Percentiles rank a stretch among this genome's conserved stretches.
These are phyloP conservation scores for Tetracladium maxilliforme DNA, from an alignment of 2,329 filamentous ascomycete species.

Conservation along the genomic window DNA sequence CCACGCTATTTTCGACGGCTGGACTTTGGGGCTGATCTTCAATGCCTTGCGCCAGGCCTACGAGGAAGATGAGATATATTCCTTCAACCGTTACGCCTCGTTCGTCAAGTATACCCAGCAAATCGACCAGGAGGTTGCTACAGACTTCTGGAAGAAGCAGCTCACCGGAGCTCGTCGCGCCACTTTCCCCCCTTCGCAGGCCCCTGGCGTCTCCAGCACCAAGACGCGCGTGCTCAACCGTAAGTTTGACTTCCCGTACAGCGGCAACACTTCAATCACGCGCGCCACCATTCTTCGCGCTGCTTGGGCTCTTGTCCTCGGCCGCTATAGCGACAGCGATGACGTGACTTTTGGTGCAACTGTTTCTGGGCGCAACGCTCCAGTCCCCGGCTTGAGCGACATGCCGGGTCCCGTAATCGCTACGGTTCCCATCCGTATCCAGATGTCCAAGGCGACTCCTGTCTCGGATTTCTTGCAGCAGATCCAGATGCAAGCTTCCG, in stretches of 20 bases:
- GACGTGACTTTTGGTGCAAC: conserved; percentile 24
- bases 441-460: too few relatives aligned
- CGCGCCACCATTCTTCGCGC: conserved; percentile 19
- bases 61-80: too few relatives aligned
- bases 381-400: conserved; percentile 19
- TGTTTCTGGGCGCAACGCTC: conserved; percentile 20
- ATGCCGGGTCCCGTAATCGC: conserved; percentile 26
- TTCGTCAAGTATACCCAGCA: background rate
- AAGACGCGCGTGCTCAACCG: too few relatives aligned
- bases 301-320: conserved; percentile 21
- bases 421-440: conserved; percentile 21
- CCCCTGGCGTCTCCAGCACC: background rate
- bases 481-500: background rate
- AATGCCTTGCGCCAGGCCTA: too few relatives aligned
- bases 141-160: conserved; percentile 1
- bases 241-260: too few relatives aligned
- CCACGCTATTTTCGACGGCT: conserved; percentile 1
- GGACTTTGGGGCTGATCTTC: background rate
- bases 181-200: too few relatives aligned
- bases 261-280: too few relatives aligned
- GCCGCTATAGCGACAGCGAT: conserved; percentile 16
- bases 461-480: background rate
- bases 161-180: too few relatives aligned
- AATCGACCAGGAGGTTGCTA: background rate
- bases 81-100: background rate